A percentile compares a stretch with the other conserved stretches of the same genome.
Evolutionary conservation across 345 rosid genomes (phyloP).

Genomic region (Citrus maxima): DNA sequence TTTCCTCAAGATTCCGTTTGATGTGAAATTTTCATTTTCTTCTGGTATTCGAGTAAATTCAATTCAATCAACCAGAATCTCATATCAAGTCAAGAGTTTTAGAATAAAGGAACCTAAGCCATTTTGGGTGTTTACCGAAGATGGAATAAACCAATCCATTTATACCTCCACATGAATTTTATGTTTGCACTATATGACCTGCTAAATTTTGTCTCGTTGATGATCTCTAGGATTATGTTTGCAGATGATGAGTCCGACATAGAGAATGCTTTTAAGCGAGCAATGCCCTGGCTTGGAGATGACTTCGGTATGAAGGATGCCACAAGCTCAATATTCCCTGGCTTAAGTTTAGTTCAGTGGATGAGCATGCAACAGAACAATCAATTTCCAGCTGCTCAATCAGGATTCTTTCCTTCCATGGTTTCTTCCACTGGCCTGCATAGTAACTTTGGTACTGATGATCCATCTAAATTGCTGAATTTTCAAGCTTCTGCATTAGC

Average conservation of each 20-base stretch:
- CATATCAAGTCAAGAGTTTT: not conserved
- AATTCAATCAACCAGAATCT: not conserved
- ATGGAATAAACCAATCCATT: not conserved
- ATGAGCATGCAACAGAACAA: slow-evolving; percentile 97
- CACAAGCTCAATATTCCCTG: slow-evolving; percentile 74
- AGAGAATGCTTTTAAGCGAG: slow-evolving; percentile 86
- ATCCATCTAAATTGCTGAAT: slow-evolving; percentile 79
- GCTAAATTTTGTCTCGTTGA: not conserved
- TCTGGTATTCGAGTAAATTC: not conserved
- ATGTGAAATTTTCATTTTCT: not conserved
- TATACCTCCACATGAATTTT: not conserved
- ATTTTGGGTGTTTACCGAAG: not conserved
- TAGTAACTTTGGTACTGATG: slow-evolving; percentile 54
- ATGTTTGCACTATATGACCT: not conserved
- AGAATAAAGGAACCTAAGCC: not conserved
- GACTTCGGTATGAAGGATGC: slow-evolving; percentile 86
- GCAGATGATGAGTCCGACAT: slow-evolving; percentile 85
- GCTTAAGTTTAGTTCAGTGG: slow-evolving; percentile 94
- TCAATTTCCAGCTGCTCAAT: slow-evolving; percentile 61
- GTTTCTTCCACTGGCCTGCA: slow-evolving; percentile 51
- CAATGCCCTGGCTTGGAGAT: slow-evolving; percentile 97
- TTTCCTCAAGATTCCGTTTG: not conserved
- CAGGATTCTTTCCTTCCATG: slow-evolving; percentile 58
- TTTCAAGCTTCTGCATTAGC: slow-evolving; percentile 66
- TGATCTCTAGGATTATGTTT: slow-evolving; percentile 24